phyloP scores from a whole-genome alignment of 78 protist species.

The Bodo saltans region DNA sequence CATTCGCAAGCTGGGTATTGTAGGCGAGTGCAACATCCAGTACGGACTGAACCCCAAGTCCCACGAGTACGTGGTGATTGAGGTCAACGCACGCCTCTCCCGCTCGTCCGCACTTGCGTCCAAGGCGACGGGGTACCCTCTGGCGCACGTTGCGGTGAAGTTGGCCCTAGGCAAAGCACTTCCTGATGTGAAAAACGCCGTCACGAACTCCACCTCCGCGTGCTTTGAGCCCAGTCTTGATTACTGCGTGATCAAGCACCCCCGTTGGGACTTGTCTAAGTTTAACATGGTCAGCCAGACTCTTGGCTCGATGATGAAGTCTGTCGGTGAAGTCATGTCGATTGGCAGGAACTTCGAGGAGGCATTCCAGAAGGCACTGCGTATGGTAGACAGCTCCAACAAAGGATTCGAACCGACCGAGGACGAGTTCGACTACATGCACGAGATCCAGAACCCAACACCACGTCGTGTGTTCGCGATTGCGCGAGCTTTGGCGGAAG shows the following conservation, averaged over 20 bases:
- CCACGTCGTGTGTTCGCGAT: conserved; percentile 77
- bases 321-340: conserved; percentile 96
- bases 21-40: conserved; percentile 98
- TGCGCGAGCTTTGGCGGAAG: conserved; percentile 68
- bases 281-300: conserved; percentile 34
- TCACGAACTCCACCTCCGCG: conserved; percentile 83
- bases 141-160: conserved; percentile 92
- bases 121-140: conserved; percentile 97
- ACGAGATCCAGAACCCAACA: conserved; percentile 64
- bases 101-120: conserved; percentile 91
- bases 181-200: conserved; percentile 59
- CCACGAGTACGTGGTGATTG: conserved; percentile 73
- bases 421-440: conserved; percentile 50
- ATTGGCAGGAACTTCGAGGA: conserved; percentile 94
- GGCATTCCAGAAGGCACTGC: conserved; percentile 82
- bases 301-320: conserved; percentile 81
- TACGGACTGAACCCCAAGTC: conserved; percentile 91
- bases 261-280: conserved; percentile 56
- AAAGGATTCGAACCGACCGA: conserved; percentile 39
- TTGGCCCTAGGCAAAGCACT: conserved; percentile 72
- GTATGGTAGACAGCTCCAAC: conserved; percentile 46
- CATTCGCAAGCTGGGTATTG: conserved; percentile 90
- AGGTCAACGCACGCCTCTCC: conserved; percentile 92
- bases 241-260: conserved; percentile 84
- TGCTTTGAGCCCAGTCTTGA: conserved; percentile 95